Base-by-base conservation (phyloP, 257 asterid species). In the Phtheirospermum japonicum region DNA sequence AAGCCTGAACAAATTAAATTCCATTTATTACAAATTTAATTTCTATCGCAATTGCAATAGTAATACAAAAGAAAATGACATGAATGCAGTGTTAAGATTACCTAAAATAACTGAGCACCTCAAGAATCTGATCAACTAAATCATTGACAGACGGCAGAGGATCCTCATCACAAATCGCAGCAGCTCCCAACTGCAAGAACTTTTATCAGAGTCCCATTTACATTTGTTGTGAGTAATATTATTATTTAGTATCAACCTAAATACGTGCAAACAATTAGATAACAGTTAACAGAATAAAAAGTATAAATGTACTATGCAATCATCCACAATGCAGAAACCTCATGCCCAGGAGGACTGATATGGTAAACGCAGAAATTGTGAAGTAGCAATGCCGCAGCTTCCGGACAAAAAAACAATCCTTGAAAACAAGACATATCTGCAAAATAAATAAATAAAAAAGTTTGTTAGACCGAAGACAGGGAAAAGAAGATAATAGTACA, bases 101-200 rank as follows among this genome's bases (percentile, higher is more conserved):
- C 97, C 97, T 77, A 73, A 90, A 90, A 76, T 87, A 77, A 69
- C 87, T 82, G 70, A 90, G 88, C 82, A 90, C 89, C 79, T 90
- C 97, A 45, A 85, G 73, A 62, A 90, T 83, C 79, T 90, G 97
- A 80, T 90, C 93, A 0, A 94, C 81, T 63, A 90, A 82, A 76
- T 83, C 90, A 73, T 87, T 92, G 28, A 83, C 84, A 12, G 91
- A 83, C 12, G 86, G 95, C 64, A 78, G 70, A 0, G 85, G 80
- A 65, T 79, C 77, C 64, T 70, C 74, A 17, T 76, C 74, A 79
- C 78, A 71, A 74, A 88, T 68, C 53, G 94, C 84, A 71, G 91
- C 91, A 79, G 98, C 96, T 76, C 96, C 96, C 83, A 90, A 85
- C 98, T 87, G 94, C 85, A 82, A 77, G 82, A 85, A 80, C 94